Evolutionary conservation across 441 rosid species (phyloP), one percentile per base, ranked within the genome.

Genomic region (Pelargonium fulgidum): DNA sequence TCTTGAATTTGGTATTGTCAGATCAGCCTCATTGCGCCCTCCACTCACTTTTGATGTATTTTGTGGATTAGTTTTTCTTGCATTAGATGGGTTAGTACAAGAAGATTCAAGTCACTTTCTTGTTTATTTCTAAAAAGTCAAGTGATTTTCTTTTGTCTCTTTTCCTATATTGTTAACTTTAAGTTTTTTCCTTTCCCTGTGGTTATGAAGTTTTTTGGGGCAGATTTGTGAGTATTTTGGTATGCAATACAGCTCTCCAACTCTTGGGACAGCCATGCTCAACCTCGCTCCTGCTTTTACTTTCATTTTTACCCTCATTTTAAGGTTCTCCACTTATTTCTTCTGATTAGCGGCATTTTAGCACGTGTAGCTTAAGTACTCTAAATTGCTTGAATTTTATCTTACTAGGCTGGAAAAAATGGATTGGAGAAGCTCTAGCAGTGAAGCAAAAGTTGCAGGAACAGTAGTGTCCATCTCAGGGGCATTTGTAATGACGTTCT

Each of bases 201-300:
- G 1, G 5, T 14, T 0, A 16, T 52, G 20, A 52, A 52, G 59
- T 19, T 52, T 65, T 69, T 73, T 68, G 20, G 77, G 74, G 50
- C 78, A 73, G 63, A 29, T 81, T 13, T 54, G 73, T 26, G 80
- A 75, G 3, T 75, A 73, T 69, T 82, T 74, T 66, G 91, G 86
- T 9, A 72, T 85, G 67, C 73, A 75, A 64, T 81, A 79, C 63
- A 78, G 83, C 71, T 85, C 86, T 12, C 87, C 87, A 42, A 83
- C 86, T 26, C 86, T 87, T 52, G 76, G 85, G 56, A 78, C 89
- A n/a, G 80, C 84, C 24, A 76, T 81, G 20, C 72, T 77, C 68
- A 85, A 85, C 67, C 81, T 85, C 41, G 67, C 68, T 1, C 87
- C 85, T 1, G 85, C 85, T 72, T 82, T 85, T 64, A 85, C 91